Evolutionary conservation across 2,329 filamentous ascomycete species (phyloP).

Genomic region (Plectosphaerella plurivora): DNA sequence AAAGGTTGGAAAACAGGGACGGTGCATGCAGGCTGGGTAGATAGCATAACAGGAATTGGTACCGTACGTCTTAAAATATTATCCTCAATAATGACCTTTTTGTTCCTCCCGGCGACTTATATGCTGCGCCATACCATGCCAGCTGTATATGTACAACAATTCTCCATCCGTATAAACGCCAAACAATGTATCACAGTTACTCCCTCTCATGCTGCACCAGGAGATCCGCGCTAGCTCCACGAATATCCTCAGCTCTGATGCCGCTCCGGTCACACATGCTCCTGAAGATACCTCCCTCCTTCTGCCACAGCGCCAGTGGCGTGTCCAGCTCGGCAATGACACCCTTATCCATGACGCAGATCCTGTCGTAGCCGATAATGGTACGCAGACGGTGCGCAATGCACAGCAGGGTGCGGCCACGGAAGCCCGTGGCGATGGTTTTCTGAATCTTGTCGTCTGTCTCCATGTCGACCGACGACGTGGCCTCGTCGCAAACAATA

Average conservation of each 20-base stretch:
- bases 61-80: too few relatives aligned
- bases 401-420: slow-evolving; percentile 81
- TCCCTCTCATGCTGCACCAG: too few relatives aligned
- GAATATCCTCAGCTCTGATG: slow-evolving; percentile 58
- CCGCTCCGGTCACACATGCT: slow-evolving; percentile 87
- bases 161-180: too few relatives aligned
- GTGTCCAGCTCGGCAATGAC: slow-evolving; percentile 81
- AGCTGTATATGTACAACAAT: too few relatives aligned
- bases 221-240: slow-evolving; percentile 30
- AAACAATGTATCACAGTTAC: too few relatives aligned
- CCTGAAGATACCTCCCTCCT: slow-evolving; percentile 70
- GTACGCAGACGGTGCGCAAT: slow-evolving; percentile 91
- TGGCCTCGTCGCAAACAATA: slow-evolving; percentile 96
- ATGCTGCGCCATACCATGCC: too few relatives aligned
- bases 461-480: slow-evolving; percentile 88
- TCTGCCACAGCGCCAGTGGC: slow-evolving; percentile 68
- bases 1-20: too few relatives aligned
- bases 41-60: too few relatives aligned
- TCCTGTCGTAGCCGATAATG: slow-evolving; percentile 90
- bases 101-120: too few relatives aligned
- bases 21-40: too few relatives aligned
- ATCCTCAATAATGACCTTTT: too few relatives aligned
- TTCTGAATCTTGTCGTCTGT: slow-evolving; percentile 93
- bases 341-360: slow-evolving; percentile 93
- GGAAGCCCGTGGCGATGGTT: slow-evolving; percentile 81